These are phyloP conservation scores for Penicillium sp. DNA, from an alignment of 2,329 filamentous ascomycete genomes.

Conservation along the genomic window DNA sequence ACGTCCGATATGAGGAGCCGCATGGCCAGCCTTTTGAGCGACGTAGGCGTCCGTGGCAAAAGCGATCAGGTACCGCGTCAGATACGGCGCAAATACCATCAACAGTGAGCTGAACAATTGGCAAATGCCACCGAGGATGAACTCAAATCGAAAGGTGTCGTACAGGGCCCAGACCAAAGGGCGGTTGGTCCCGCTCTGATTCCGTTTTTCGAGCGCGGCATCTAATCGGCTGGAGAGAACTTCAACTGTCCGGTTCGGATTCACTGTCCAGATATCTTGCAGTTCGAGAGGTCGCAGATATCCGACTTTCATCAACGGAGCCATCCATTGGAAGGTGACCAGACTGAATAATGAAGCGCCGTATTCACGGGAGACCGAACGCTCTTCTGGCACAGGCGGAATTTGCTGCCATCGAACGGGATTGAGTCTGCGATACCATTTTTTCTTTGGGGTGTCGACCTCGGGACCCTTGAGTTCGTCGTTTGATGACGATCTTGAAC, in stretches of 20 bases:
- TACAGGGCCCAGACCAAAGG: conserved; percentile 79
- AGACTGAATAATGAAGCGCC: conserved; percentile 72
- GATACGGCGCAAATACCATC: conserved; percentile 82
- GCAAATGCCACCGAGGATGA: conserved; percentile 79
- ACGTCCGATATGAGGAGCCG: conserved; percentile 68
- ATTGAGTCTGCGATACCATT: conserved; percentile 47
- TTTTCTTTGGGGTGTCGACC: conserved; percentile 12
- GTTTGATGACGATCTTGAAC: conserved; percentile 14
- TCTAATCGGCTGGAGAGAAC: conserved; percentile 68
- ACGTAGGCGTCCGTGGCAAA: conserved; percentile 80
- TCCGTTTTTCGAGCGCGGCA: conserved; percentile 68
- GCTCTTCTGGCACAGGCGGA: conserved; percentile 59
- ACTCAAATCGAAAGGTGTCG: conserved; percentile 82
- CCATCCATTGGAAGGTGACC: conserved; percentile 88
- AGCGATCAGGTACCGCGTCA: conserved; percentile 80
- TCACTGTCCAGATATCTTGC: conserved; percentile 87
- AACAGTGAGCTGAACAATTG: conserved; percentile 70
- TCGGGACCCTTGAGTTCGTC: conserved; percentile 17
- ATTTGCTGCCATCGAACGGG: conserved; percentile 49
- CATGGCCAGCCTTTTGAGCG: conserved; percentile 55
- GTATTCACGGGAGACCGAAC: conserved; percentile 67
- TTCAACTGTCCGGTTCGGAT: conserved; percentile 74
- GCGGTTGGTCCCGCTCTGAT: conserved; percentile 67
- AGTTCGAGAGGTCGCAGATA: conserved; percentile 81
- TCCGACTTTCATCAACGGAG: conserved; percentile 79